A percentile compares a stretch with the other conserved stretches of the same genome.
These are phyloP conservation scores for Fusarium chaquense DNA, from an alignment of 2,329 filamentous ascomycete species.

Conservation along the genomic window DNA sequence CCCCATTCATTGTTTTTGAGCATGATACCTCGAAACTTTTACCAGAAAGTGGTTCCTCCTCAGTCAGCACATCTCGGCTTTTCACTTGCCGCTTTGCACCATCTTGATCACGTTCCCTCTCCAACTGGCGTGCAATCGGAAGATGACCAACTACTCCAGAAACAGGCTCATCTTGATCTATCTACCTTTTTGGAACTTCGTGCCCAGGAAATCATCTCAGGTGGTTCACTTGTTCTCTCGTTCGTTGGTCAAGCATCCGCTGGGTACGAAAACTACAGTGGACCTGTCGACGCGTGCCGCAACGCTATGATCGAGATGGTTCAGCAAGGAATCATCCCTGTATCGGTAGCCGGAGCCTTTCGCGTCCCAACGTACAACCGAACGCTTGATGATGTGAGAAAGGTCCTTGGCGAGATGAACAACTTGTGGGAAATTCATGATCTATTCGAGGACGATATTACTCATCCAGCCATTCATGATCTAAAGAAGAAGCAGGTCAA, in stretches of 20 bases:
- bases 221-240: neutral
- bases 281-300: constrained; percentile 5
- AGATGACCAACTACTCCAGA: neutral
- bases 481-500: rapidly evolving
- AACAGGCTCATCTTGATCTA: constrained; percentile 1
- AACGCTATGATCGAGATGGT: constrained; percentile 12
- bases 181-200: neutral
- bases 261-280: constrained; percentile 6
- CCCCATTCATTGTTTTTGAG: neutral
- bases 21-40: constrained; percentile 10
- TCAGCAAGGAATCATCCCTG: neutral
- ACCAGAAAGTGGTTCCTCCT: neutral
- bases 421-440: neutral
- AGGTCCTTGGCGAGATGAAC: neutral
- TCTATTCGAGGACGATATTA: neutral
- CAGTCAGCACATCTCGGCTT: neutral
- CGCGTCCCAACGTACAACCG: neutral
- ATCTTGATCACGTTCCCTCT: constrained; percentile 1
- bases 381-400: neutral
- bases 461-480: neutral
- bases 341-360: neutral
- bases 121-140: neutral
- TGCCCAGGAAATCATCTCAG: neutral
- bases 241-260: constrained; percentile 1
- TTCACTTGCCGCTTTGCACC: constrained; percentile 4